Evolutionary conservation across 352 stramenopile species (phyloP), one percentile per base, ranked within the genome.

Genomic region (Phytophthora macrochlamydospora): DNA sequence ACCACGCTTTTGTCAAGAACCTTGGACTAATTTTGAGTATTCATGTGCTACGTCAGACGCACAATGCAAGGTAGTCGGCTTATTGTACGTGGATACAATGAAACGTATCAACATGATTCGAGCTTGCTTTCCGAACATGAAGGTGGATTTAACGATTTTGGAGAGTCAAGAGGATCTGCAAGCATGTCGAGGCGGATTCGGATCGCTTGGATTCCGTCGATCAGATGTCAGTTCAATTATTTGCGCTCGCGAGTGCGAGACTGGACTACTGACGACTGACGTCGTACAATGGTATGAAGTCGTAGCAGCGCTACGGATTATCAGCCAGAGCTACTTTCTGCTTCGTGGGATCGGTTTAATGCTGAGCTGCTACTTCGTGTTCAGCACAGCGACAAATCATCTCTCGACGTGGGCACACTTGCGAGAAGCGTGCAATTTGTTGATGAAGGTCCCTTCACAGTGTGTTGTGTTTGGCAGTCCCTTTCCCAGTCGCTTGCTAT

Each of bases 401-500:
- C 28, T 14, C 4, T 29, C 11, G 14, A 24, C 3, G 2, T 9
- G 31, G 9, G 13, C 45, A 29, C 18, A 8, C 14, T 2, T 60
- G 9, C n/a, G 50, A 50, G 33, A 35, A 40, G 29, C 68, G 48
- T 9, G 61, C 37, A 14, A 35, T 9, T 24, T 78, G 4, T 73
- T 85, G 18, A 44, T 73, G 3, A 70, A 35, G 33, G 40, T 76
- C 8, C 73, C 76, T 1, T 73, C 56, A 37, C 73, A 85, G 52
- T 76, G 70, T 29, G 56, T 85, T 14, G 54, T 82, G 14, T 81
- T 74, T 45, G 74, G 74, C 29, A 75, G 69, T 31, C 51, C 51
- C 0, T 67, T 83, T 35, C 18, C 77, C 77, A 0, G 70, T 81
- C 7, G 9, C 66, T 4, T 73, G 61, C 61, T 86, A 83, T 63